A percentile compares a stretch with the other conserved stretches of the same genome.
phyloP scores from a whole-genome alignment of 495 filamentous ascomycete genomes.

The Neurospora sp. region DNA sequence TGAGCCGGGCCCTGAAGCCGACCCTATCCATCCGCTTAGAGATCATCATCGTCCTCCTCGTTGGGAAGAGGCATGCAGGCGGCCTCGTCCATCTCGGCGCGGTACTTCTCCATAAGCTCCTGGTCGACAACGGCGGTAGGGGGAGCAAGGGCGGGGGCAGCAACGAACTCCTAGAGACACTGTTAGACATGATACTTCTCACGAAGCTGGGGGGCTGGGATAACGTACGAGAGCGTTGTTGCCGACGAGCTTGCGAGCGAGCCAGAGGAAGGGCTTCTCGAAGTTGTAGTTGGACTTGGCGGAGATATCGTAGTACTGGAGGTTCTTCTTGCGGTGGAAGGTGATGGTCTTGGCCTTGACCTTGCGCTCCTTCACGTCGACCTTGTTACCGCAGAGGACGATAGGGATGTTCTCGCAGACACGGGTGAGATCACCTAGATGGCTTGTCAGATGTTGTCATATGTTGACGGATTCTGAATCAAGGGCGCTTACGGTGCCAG shows the following conservation, averaged over 20 bases:
- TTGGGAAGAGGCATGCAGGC: constrained; percentile 80
- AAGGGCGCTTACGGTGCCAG: constrained; percentile 86
- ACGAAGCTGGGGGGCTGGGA: neutral
- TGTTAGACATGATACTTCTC: neutral
- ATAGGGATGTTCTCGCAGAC: constrained; percentile 99
- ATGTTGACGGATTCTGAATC: neutral
- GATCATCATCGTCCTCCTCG: constrained; percentile 73
- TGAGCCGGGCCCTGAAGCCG: neutral
- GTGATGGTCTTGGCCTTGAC: constrained; percentile 99
- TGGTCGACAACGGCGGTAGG: constrained; percentile 83
- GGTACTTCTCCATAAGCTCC: constrained; percentile 68
- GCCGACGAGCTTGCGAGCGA: constrained; percentile 95
- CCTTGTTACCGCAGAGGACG: constrained; percentile 98
- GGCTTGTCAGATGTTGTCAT: constrained; percentile 9
- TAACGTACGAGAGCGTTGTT: constrained; percentile 74
- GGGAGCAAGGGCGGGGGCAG: constrained; percentile 85
- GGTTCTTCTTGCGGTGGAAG: constrained; percentile 99
- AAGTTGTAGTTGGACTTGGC: constrained; percentile 99
- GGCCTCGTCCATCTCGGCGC: constrained; percentile 80
- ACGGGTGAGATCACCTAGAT: constrained; percentile 91
- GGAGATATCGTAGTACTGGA: constrained; percentile 99
- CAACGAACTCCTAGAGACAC: constrained; percentile 78
- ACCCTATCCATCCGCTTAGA: constrained; percentile 28
- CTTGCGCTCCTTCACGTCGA: constrained; percentile 99
- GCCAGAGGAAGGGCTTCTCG: constrained; percentile 99